phyloP scores from a whole-genome alignment of 2,329 filamentous ascomycete species.

The Xylaria digitata region DNA sequence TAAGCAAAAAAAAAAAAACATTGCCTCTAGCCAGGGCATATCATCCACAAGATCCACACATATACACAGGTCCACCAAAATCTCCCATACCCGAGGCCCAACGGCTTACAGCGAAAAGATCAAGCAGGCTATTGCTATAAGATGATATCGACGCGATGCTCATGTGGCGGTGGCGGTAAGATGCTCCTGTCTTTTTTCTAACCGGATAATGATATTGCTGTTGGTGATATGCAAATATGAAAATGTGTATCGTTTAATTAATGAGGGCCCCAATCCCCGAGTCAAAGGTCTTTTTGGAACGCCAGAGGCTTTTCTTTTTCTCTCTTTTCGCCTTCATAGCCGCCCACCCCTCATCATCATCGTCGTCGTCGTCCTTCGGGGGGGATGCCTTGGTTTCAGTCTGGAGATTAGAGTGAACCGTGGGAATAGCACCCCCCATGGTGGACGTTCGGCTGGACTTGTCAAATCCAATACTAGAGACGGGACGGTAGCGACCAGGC shows the following conservation, averaged over 20 bases:
- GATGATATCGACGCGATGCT: constrained; percentile 26
- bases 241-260: constrained; percentile 47
- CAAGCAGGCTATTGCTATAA: constrained; percentile 28
- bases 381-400: constrained; percentile 55
- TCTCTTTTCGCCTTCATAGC: constrained; percentile 77
- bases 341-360: constrained; percentile 76
- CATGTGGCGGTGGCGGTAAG: constrained; percentile 23
- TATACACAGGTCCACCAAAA: constrained; percentile 33
- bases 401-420: constrained; percentile 55
- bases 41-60: constrained; percentile 26
- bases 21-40: constrained; percentile 20
- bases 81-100: constrained; percentile 26
- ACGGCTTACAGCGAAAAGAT: constrained; percentile 10
- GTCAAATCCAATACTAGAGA: constrained; percentile 70
- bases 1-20: constrained; percentile 22
- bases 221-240: constrained; percentile 40
- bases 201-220: constrained; percentile 36
- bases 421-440: constrained; percentile 57
- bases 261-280: constrained; percentile 63
- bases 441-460: constrained; percentile 54
- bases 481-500: constrained; percentile 89
- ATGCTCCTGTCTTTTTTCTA: constrained; percentile 44
- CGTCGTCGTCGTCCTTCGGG: constrained; percentile 65
- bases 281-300: constrained; percentile 66
- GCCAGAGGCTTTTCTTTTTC: constrained; percentile 75